These are phyloP conservation scores for Camellia japonica DNA, from an alignment of 148 eudicot genomes.

Conservation along the genomic window DNA sequence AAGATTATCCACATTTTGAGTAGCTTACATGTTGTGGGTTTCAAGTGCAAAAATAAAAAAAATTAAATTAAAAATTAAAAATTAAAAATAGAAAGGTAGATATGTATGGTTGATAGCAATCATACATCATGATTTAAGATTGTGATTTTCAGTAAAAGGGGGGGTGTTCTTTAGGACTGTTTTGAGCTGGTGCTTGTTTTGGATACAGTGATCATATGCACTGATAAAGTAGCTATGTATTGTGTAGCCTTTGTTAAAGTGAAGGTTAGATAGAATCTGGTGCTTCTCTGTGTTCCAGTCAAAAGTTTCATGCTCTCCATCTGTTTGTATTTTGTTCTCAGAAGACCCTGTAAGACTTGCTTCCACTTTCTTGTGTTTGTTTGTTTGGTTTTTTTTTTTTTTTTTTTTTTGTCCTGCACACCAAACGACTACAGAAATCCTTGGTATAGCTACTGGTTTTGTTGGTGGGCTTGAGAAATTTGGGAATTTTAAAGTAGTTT, in stretches of 20 bases:
- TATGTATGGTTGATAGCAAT: not conserved
- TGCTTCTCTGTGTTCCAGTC: too few relatives aligned
- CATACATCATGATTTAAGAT: constrained; percentile 18
- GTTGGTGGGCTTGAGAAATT: too few relatives aligned
- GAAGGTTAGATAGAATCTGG: too few relatives aligned
- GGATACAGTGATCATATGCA: not conserved
- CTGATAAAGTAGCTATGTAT: not conserved
- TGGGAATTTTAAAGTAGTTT: not conserved
- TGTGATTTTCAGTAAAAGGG: constrained; percentile 17
- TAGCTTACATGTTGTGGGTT: not conserved
- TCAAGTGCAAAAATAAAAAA: not conserved
- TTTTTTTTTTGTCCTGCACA: not conserved
- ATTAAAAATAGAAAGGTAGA: not conserved
- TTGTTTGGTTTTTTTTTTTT: too few relatives aligned
- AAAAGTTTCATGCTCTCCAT: too few relatives aligned
- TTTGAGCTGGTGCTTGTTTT: not conserved
- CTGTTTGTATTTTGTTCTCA: too few relatives aligned
- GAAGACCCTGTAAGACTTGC: too few relatives aligned
- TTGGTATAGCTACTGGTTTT: too few relatives aligned
- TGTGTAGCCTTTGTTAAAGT: too few relatives aligned
- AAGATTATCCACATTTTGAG: not conserved
- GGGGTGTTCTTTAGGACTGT: not conserved
- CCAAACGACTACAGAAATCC: not conserved
- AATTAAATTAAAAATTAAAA: not conserved
- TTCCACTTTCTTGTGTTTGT: too few relatives aligned